phyloP scores from a whole-genome alignment of 2,329 filamentous ascomycete genomes.

The Gremmenia infestans region DNA sequence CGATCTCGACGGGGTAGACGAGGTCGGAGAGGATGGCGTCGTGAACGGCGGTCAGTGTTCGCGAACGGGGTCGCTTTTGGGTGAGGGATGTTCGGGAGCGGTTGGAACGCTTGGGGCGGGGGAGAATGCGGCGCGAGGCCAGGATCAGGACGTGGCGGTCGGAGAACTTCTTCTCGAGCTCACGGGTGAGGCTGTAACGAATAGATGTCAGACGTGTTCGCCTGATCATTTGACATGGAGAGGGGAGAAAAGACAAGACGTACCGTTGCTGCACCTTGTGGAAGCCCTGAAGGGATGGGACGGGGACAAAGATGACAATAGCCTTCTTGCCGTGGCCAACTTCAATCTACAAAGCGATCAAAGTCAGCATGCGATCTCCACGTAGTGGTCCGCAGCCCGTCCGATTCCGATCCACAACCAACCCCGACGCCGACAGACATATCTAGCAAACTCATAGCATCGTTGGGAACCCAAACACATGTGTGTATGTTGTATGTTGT shows the following conservation, averaged over 20 bases:
- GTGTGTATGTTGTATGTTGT: slow-evolving; percentile 16
- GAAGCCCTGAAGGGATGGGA: slow-evolving; percentile 96
- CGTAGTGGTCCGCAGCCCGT: slow-evolving; percentile 69
- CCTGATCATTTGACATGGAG: background rate
- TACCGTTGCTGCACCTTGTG: slow-evolving; percentile 99
- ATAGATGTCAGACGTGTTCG: background rate
- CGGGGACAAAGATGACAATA: slow-evolving; percentile 99
- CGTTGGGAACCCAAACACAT: slow-evolving; percentile 5
- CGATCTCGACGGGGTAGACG: slow-evolving; percentile 99
- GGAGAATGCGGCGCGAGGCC: slow-evolving; percentile 96
- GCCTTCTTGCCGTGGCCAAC: slow-evolving; percentile 99
- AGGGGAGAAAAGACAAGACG: slow-evolving; percentile 34
- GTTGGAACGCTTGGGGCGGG: slow-evolving; percentile 96
- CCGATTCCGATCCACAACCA: slow-evolving; percentile 50
- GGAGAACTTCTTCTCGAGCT: slow-evolving; percentile 99
- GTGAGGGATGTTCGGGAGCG: slow-evolving; percentile 93
- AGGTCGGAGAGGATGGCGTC: slow-evolving; percentile 97
- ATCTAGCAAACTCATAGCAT: slow-evolving; percentile 16
- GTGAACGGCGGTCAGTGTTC: slow-evolving; percentile 97
- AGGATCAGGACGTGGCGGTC: slow-evolving; percentile 99
- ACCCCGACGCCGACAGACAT: slow-evolving; percentile 27
- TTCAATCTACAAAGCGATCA: slow-evolving; percentile 80
- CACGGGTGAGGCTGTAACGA: slow-evolving; percentile 78
- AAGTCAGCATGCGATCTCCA: slow-evolving; percentile 74
- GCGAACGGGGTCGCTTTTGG: slow-evolving; percentile 97